Evolutionary conservation across 2,329 filamentous ascomycete genomes (phyloP).

Genomic region (Colletotrichum liriopes): DNA sequence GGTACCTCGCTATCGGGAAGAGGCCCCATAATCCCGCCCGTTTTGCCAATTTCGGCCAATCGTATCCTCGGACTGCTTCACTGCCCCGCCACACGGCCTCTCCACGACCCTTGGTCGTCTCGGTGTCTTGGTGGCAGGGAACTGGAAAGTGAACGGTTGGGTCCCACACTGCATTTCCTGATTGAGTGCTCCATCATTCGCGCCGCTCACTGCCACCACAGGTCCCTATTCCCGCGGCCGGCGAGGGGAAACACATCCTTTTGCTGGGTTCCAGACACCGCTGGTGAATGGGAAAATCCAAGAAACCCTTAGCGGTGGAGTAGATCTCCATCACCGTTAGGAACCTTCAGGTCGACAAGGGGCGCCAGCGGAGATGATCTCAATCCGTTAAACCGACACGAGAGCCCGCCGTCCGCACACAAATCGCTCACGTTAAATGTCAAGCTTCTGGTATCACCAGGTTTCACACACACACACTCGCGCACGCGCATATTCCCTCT

Average conservation of each 20-base stretch:
- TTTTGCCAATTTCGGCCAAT: conserved; percentile 24
- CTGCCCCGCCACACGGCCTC: conserved; percentile 41
- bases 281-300: background rate
- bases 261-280: conserved; percentile 1
- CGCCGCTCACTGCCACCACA: conserved; percentile 17
- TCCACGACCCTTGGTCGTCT: conserved; percentile 31
- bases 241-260: conserved; percentile 16
- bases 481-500: background rate
- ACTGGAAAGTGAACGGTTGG: conserved; percentile 14
- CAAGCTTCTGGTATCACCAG: background rate
- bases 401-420: background rate
- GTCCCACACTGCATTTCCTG: conserved; percentile 13
- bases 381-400: conserved; percentile 37
- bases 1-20: conserved; percentile 33
- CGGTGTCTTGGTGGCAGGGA: conserved; percentile 20
- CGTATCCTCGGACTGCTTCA: conserved; percentile 14
- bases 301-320: conserved; percentile 34
- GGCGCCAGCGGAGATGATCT: conserved; percentile 36
- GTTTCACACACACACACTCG: background rate
- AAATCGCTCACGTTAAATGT: conserved; percentile 2
- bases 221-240: conserved; percentile 17
- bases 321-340: conserved; percentile 31
- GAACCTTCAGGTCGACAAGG: conserved; percentile 33
- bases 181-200: conserved; percentile 17
- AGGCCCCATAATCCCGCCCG: conserved; percentile 22